Evolutionary conservation across 441 rosid species (phyloP).

Genomic region (Melianthus villosus): DNA sequence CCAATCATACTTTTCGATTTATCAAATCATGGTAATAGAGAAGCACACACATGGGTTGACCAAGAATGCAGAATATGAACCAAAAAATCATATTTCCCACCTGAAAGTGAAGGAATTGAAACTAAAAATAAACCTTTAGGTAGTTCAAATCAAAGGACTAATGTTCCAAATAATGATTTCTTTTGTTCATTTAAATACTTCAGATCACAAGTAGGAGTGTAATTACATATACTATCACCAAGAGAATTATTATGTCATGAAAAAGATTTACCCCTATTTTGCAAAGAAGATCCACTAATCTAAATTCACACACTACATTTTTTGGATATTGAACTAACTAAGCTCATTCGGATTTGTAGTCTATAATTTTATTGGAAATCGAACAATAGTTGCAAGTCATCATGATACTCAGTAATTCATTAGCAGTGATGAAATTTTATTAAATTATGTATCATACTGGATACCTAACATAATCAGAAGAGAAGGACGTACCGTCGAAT

Average conservation of each 20-base stretch:
- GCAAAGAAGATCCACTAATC: too few species aligned
- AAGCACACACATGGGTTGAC: constrained; percentile 91
- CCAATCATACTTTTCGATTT: constrained; percentile 46
- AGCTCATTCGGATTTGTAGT: too few species aligned
- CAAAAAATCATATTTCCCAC: constrained; percentile 96
- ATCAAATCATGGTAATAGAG: constrained; percentile 87
- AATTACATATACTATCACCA: too few species aligned
- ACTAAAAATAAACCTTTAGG: neutral
- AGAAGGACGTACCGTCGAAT: constrained; percentile 46
- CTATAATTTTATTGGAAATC: too few species aligned
- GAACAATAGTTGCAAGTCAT: too few species aligned
- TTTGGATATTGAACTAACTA: too few species aligned
- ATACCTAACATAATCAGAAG: neutral
- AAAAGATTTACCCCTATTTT: too few species aligned
- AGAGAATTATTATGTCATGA: too few species aligned
- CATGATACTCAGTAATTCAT: too few species aligned
- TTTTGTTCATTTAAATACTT: too few species aligned
- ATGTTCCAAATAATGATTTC: neutral
- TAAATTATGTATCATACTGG: neutral
- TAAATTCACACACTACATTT: too few species aligned
- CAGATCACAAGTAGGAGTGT: too few species aligned
- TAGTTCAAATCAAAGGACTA: neutral
- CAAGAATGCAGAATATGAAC: constrained; percentile 81
- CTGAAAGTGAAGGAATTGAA: constrained; percentile 19
- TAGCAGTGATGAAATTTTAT: neutral